phyloP scores from a whole-genome alignment of 345 rosid genomes.

The Lenwebbia sp. region DNA sequence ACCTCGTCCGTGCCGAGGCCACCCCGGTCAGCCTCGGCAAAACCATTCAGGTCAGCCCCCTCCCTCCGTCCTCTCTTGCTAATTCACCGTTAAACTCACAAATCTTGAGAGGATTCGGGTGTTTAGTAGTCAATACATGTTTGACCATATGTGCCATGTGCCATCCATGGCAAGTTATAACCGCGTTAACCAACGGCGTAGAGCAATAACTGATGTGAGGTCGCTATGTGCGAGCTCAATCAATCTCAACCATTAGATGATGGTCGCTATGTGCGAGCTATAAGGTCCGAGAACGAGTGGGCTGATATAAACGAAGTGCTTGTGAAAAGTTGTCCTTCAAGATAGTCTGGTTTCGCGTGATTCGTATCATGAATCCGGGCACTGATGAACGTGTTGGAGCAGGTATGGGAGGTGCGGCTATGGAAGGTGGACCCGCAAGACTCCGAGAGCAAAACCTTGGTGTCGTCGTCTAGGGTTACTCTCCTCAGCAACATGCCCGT shows the following conservation, averaged over 20 bases:
- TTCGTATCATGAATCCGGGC: neutral
- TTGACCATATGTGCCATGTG: neutral
- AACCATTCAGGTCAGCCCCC: constrained; percentile 50
- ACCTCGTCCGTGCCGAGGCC: constrained; percentile 59
- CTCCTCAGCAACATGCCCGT: constrained; percentile 62
- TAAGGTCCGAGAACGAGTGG: neutral
- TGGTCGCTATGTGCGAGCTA: neutral
- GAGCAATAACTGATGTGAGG: neutral
- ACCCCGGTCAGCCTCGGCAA: constrained; percentile 52
- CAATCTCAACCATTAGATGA: neutral
- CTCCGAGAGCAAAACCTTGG: constrained; percentile 23
- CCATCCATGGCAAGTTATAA: neutral
- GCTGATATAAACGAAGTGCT: neutral
- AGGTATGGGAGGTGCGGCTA: constrained; percentile 86
- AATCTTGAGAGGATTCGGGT: neutral
- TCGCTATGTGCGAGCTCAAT: neutral
- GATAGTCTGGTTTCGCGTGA: neutral
- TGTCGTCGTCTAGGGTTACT: constrained; percentile 62
- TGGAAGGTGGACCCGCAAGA: constrained; percentile 43
- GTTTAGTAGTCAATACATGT: neutral
- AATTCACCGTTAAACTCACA: neutral
- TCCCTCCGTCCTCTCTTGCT: no score
- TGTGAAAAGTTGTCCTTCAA: neutral
- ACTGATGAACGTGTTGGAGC: neutral
- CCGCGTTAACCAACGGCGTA: neutral